Evolutionary conservation across 352 stramenopile species (phyloP).

Genomic region (Globisporangium solare): DNA sequence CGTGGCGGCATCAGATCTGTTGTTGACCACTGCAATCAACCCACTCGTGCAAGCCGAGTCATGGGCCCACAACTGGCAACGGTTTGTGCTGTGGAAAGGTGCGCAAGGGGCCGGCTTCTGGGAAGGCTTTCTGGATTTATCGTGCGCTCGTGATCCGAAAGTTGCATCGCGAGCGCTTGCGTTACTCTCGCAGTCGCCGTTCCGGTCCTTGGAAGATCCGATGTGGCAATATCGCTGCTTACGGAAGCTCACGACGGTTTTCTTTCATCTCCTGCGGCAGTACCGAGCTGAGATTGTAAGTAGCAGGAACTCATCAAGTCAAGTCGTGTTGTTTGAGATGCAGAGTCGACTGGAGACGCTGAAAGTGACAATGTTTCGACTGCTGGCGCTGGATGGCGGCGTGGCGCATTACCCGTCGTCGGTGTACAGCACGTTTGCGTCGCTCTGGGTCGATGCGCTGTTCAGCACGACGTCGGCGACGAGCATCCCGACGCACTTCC

Average conservation of each 20-base stretch:
- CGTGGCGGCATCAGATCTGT: slow-evolving; percentile 2
- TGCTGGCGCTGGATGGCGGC: slow-evolving; percentile 48
- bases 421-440: slow-evolving; percentile 60
- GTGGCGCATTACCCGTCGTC: slow-evolving; percentile 67
- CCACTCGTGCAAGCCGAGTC: slow-evolving; percentile 22
- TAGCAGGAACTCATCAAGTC: not conserved
- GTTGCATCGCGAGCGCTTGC: slow-evolving; percentile 45
- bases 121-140: slow-evolving; percentile 62
- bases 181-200: slow-evolving; percentile 47
- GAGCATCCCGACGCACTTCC: slow-evolving; percentile 74
- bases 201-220: slow-evolving; percentile 65
- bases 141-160: slow-evolving; percentile 25
- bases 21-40: slow-evolving; percentile 19
- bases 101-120: slow-evolving; percentile 47
- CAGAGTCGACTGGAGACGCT: slow-evolving; percentile 34
- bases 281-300: slow-evolving; percentile 40
- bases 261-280: slow-evolving; percentile 50
- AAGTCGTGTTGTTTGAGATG: not conserved
- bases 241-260: slow-evolving; percentile 46
- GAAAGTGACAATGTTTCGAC: slow-evolving; percentile 42
- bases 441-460: slow-evolving; percentile 63
- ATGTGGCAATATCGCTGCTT: slow-evolving; percentile 72
- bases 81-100: slow-evolving; percentile 47
- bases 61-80: slow-evolving; percentile 30
- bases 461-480: slow-evolving; percentile 55